Evolutionary conservation across 345 rosid species (phyloP).

Genomic region (Murraya koenigii): DNA sequence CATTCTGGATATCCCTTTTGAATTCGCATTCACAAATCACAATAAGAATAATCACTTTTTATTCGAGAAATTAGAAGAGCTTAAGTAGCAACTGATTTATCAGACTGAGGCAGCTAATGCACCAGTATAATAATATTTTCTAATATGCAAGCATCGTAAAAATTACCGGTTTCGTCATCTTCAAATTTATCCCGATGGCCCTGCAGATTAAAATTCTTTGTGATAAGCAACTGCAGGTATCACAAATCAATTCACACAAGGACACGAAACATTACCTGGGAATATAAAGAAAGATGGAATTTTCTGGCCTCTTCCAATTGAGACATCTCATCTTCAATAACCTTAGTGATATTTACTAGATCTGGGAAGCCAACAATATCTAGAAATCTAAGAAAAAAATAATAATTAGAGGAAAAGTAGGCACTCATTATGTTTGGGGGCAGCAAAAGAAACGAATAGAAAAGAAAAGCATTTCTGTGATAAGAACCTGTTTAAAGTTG

Average conservation of each 20-base stretch:
- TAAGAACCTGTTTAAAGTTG: constrained; percentile 49
- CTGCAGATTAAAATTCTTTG: constrained; percentile 21
- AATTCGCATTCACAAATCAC: background rate
- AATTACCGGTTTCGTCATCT: constrained; percentile 25
- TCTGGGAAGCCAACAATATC: constrained; percentile 38
- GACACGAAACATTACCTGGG: constrained; percentile 31
- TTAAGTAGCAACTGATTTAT: background rate
- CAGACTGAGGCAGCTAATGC: background rate
- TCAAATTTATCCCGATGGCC: constrained; percentile 19
- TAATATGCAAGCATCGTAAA: background rate
- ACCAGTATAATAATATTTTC: background rate
- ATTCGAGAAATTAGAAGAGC: background rate
- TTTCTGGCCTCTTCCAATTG: constrained; percentile 63
- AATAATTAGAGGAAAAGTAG: background rate
- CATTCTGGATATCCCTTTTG: background rate
- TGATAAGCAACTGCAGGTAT: background rate
- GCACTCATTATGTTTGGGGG: background rate
- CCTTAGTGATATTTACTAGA: constrained; percentile 33
- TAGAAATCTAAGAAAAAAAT: constrained; percentile 40
- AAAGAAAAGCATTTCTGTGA: background rate
- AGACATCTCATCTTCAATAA: constrained; percentile 50
- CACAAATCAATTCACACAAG: constrained; percentile 2
- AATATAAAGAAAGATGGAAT: constrained; percentile 50
- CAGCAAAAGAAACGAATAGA: background rate
- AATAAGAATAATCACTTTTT: background rate